Base-by-base conservation (phyloP, 75 land plant species). In the Picea sitchensis region DNA sequence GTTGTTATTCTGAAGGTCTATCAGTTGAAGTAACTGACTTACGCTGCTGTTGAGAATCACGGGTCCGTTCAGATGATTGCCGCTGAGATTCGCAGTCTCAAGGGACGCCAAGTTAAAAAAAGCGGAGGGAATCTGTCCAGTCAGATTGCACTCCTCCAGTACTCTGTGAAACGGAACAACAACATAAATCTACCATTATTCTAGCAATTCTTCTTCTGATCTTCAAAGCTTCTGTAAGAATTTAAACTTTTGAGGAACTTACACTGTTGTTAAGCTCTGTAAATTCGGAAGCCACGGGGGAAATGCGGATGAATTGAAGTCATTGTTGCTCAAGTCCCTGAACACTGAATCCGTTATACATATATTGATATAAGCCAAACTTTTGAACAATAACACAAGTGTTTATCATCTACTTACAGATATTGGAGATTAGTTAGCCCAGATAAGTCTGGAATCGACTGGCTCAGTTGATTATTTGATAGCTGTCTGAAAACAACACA, bases 301-400 rank as follows among this genome's bases (percentile, higher is more conserved):
- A 81, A 77, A 75, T 79, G 60, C 80, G 59, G 93, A 80, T 73
- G 78, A 30, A 62, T 78, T 84, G 76, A 92, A 90, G 1, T 80
- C 56, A 68, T 90, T 92, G 84, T 88, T 87, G 81, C 92, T 92
- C 57, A 90, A 73, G 74, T 92, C 92, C 75, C 91, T 92, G 79
- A 2, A 63, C 14, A 69, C 9, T 17, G 20, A 69, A 38, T 5
- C 8, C 18, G 11, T 36, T 20, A 69, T 9, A 41, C 9, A 69
- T 69, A 4, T 2, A 11, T 21, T n/a, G 18, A 59, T 17, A 63
- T n/a, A 21, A 38, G 15, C 14, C 14, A 36, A 34, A 8, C 3
- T 21, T 11, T 34, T 13, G 78, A 30, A 21, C 23, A 32, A 4
- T 32, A 65, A 14, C 34, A 7, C 51, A 14, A 7, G n/a, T 1